Evolutionary conservation across 2,329 filamentous ascomycete genomes (phyloP), one percentile per base, ranked within the genome.

Genomic region (Xylariaceae sp.): DNA sequence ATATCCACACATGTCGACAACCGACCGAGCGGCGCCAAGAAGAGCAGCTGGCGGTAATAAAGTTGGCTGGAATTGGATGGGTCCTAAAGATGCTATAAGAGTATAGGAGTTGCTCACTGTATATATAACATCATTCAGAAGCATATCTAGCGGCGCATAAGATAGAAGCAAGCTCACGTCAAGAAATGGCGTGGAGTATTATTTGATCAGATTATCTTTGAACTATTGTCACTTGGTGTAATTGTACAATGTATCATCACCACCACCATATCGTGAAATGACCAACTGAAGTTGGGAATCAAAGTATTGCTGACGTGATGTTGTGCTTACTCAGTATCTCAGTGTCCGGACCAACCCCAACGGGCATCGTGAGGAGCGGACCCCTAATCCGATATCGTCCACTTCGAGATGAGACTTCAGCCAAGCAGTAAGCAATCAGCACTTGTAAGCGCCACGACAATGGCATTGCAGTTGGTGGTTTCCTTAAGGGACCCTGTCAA

Each of bases 321-420:
- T 18, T 39, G 39, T 42, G 49, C 53, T 54, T 53, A 53, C 45
- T 49, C 39, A 44, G 33, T 43, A 5, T 31, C 52, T 27, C 22
- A 27, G 22, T 27, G 22, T 27, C 22, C 55, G 57, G 57, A 59
- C 47, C 39, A 38, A 46, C 56, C 60, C 60, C 59, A 62, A 62
- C 60, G 55, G 58, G 22, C 4, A 27, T 27, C 22, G 22, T 27
- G 22, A 58, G 52, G 38, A 53, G 50, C 47, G 49, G 50, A 45
- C 36, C 50, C 30, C 18, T 45, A 17, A 42, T 44, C 40, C 46
- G 49, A 46, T 44, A 45, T 39, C 19, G 32, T 45, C 42, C 44
- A 7, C 33, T 32, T 18, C 30, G 19, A 10, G 27, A 44, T 15
- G 31, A 27, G 11, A 22, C 6, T 11, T 22, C 6, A 9, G 19